These are phyloP conservation scores for Colletotrichum sp. DNA, from an alignment of 2,329 filamentous ascomycete genomes.

Conservation along the genomic window DNA sequence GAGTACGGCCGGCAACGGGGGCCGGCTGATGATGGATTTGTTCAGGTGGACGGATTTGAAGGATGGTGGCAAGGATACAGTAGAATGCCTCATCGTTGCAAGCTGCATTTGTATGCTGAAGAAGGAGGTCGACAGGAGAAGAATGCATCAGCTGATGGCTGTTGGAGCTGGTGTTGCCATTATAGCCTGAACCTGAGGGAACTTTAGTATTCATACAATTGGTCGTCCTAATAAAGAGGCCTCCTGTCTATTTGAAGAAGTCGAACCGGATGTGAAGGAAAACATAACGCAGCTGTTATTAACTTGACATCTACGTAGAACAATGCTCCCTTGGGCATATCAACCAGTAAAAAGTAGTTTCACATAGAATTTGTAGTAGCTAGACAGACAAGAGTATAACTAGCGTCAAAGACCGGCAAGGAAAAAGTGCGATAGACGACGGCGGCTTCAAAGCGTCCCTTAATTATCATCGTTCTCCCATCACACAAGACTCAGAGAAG, in stretches of 20 bases:
- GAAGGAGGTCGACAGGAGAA: slow-evolving; percentile 66
- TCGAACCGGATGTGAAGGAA: not conserved
- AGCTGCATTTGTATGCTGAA: slow-evolving; percentile 68
- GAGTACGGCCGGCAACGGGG: slow-evolving; percentile 54
- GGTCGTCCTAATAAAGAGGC: not conserved
- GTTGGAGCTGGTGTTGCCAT: slow-evolving; percentile 37
- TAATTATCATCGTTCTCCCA: not conserved
- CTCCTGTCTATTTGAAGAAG: not conserved
- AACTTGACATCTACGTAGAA: not conserved
- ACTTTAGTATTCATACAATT: not conserved
- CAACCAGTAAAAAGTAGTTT: not conserved
- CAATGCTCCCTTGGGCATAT: not conserved
- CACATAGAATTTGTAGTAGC: not conserved
- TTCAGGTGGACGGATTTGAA: slow-evolving; percentile 37
- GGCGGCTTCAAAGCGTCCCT: not conserved
- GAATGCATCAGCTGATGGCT: slow-evolving; percentile 54
- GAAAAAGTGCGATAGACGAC: not conserved
- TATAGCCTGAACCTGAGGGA: slow-evolving; percentile 1
- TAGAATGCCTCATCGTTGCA: slow-evolving; percentile 56
- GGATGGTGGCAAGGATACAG: slow-evolving; percentile 41
- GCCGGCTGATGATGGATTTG: slow-evolving; percentile 50
- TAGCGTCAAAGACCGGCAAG: not conserved
- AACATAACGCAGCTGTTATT: not conserved
- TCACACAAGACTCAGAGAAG: not conserved
- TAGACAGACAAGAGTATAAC: not conserved